Evolutionary conservation across 2,329 filamentous ascomycete genomes (phyloP).

Genomic region (Colletotrichum sp.): DNA sequence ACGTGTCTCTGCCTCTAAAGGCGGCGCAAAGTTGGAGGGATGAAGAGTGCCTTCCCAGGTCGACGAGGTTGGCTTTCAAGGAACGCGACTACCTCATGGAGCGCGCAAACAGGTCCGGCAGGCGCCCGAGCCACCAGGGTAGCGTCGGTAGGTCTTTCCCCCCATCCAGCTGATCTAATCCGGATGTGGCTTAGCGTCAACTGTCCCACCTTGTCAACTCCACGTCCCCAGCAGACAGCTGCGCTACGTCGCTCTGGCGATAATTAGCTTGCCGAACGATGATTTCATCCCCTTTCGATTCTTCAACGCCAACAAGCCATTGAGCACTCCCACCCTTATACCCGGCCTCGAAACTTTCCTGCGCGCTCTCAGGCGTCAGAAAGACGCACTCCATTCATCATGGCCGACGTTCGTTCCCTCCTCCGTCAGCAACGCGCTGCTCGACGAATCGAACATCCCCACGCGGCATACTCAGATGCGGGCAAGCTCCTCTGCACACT

Average conservation of each 20-base stretch:
- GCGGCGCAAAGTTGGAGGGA: neutral
- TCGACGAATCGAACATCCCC: conserved; percentile 73
- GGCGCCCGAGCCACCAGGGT: neutral
- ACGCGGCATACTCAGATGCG: conserved; percentile 70
- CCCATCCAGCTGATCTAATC: neutral
- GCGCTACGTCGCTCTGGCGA: conserved; percentile 6
- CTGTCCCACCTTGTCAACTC: conserved; percentile 7
- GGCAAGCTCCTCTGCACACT: conserved; percentile 72
- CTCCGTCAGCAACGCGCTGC: conserved; percentile 79
- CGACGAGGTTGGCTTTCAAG: neutral
- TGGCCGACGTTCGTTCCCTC: conserved; percentile 82
- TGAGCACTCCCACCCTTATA: neutral
- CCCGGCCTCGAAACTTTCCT: too few relatives aligned
- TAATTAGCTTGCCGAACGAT: neutral
- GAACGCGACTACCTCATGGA: neutral
- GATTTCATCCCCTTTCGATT: neutral
- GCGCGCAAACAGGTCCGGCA: neutral
- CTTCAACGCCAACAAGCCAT: conserved; percentile 5
- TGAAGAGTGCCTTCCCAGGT: neutral
- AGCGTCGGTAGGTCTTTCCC: conserved; percentile 3
- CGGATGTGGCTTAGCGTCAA: neutral
- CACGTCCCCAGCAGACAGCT: neutral
- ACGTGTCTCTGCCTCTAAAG: neutral
- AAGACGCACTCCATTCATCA: conserved; percentile 36
- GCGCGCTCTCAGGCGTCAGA: neutral